Base-by-base conservation (phyloP, 1,284 basidiomycete genomes). In the Naganishia cerealis region DNA sequence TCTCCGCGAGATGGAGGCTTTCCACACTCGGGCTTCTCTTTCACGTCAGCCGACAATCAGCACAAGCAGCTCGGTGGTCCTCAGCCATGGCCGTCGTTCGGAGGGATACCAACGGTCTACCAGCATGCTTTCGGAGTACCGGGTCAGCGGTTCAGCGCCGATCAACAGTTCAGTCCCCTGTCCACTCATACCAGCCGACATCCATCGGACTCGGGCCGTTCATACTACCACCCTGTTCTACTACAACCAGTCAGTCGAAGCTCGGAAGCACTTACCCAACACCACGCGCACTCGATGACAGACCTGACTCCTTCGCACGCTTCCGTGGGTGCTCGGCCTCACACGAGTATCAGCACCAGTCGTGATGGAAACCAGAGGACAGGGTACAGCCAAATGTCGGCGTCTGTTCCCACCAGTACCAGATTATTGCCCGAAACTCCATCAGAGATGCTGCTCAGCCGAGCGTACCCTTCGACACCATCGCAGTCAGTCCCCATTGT, bases 261-360 rank as follows among this genome's bases (percentile, higher is more conserved):
- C 39, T 63, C 61, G 16, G 61, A 63, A 40, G 61, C 61, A 7
- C 24, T 63, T 38, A 63, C 50, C 10, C 61, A 52, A 9, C 61
- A 40, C 24, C 61, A 63, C 18, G 38, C 16, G 6, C 50, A 52
- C 2, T 50, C 61, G 15, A 26, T 63, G 50, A 29, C 61, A 8
- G 50, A 53, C 38, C 8, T 46, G 6, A 50, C 26, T 3, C 13
- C 38, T 16, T 26, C 29, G 12, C 24, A n/a, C 36, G 18, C 6
- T 24, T 2, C 16, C 6, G 13, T 52, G 39, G 10, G 24, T 24
- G n/a, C 39, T 10, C 36, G 61, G 12, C 61, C 61, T 26, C 61
- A 54, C n/a, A 54, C 61, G 6, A 63, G 50, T 40, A 54, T 54
- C 50, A 63, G 61, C 24, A 53, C 40, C 38, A 40, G 46, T 13